phyloP scores from a whole-genome alignment of 2,329 filamentous ascomycete genomes.

The Claviceps humidiphila region DNA sequence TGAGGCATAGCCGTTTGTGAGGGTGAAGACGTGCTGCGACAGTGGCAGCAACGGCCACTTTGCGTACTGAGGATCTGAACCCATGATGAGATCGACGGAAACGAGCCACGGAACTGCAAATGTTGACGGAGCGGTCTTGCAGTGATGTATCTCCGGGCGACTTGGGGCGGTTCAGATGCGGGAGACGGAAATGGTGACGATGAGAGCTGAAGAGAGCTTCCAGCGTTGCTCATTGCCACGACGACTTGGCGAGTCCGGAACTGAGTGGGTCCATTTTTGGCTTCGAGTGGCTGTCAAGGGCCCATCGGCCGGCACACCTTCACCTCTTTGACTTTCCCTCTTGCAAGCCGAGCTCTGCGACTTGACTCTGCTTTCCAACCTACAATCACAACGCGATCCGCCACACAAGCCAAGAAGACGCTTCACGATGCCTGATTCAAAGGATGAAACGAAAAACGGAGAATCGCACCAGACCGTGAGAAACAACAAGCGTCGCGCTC shows the following conservation, averaged over 20 bases:
- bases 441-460: not conserved
- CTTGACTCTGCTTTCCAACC: not conserved
- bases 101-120: constrained; percentile 7
- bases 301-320: too few species aligned
- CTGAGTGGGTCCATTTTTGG: constrained; percentile 6
- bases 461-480: constrained; percentile 3
- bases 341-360: too few species aligned
- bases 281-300: too few species aligned
- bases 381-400: not conserved
- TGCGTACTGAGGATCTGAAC: constrained; percentile 71
- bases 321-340: too few species aligned
- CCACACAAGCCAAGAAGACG: not conserved
- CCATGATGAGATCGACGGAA: constrained; percentile 34
- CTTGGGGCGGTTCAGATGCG: constrained; percentile 3
- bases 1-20: constrained; percentile 66
- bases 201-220: constrained; percentile 4
- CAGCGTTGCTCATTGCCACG: constrained; percentile 3
- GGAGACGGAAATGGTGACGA: constrained; percentile 1
- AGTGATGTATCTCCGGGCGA: not conserved
- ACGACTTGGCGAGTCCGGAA: not conserved
- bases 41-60: constrained; percentile 73
- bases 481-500: constrained; percentile 19
- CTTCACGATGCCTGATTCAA: not conserved
- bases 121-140: not conserved
- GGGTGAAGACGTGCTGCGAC: constrained; percentile 73